A percentile compares a stretch with the other conserved stretches of the same genome.
These are phyloP conservation scores for Thalassiosira livingstoniorum DNA, from an alignment of 352 stramenopile genomes.

Conservation along the genomic window DNA sequence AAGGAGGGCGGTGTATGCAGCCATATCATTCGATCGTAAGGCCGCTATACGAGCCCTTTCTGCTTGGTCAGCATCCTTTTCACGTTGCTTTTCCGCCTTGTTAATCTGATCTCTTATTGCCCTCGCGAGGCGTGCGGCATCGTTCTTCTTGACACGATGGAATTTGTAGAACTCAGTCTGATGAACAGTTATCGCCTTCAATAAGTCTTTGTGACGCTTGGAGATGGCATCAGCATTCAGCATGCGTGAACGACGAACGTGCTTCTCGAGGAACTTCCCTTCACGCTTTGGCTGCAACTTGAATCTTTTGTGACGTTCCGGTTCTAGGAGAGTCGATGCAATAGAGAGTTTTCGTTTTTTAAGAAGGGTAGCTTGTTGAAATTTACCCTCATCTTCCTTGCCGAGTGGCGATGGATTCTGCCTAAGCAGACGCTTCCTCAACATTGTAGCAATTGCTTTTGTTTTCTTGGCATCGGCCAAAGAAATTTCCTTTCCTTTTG, in stretches of 20 bases:
- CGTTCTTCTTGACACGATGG: conserved; percentile 71
- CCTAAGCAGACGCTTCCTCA: conserved; percentile 45
- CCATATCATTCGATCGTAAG: conserved; percentile 93
- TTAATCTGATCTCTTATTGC: conserved; percentile 75
- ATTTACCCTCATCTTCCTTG: background rate
- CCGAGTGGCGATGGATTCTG: conserved; percentile 2
- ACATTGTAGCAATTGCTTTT: conserved; percentile 21
- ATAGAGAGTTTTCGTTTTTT: conserved; percentile 43
- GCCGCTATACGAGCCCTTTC: conserved; percentile 80
- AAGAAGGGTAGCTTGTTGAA: background rate
- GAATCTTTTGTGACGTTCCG: conserved; percentile 65
- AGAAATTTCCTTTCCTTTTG: background rate
- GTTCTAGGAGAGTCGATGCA: conserved; percentile 43
- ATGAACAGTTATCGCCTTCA: conserved; percentile 73
- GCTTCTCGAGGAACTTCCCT: conserved; percentile 76
- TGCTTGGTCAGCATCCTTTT: conserved; percentile 73
- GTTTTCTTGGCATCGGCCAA: conserved; percentile 18
- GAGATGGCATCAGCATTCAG: conserved; percentile 67
- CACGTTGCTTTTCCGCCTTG: conserved; percentile 77
- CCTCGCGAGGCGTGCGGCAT: conserved; percentile 66
- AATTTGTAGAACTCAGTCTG: conserved; percentile 84
- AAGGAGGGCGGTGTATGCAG: conserved; percentile 95
- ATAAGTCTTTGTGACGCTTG: conserved; percentile 80
- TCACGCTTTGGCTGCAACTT: conserved; percentile 83
- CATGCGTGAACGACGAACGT: conserved; percentile 70